Conservation (phyloP, 306 rosid genomes). For the Hippophae tibetana region DNA sequence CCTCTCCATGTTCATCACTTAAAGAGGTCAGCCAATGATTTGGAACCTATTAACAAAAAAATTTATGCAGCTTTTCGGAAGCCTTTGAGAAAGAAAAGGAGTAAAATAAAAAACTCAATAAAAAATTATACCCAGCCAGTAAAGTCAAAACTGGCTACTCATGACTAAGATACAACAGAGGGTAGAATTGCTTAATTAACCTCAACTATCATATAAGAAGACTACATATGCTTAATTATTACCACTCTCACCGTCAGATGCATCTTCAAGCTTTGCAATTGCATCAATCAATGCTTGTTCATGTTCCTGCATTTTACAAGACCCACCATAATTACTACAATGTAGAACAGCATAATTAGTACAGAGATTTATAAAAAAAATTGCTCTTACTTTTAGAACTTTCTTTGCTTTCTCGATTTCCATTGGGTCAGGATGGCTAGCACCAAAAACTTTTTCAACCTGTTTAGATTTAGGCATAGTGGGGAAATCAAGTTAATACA, state of each 20-base stretch:
- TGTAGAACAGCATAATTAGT: background rate
- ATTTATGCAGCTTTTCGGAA: too few species aligned
- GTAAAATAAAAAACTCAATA: too few species aligned
- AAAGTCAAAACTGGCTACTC: too few species aligned
- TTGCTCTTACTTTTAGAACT: constrained; percentile 54
- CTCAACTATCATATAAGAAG: too few species aligned
- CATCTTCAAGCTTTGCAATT: constrained; percentile 56
- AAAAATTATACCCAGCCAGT: too few species aligned
- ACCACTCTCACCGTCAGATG: constrained; percentile 88
- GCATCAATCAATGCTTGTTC: constrained; percentile 89
- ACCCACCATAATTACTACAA: constrained; percentile 11
- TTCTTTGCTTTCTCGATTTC: constrained; percentile 85
- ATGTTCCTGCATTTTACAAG: constrained; percentile 56
- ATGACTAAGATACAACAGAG: too few species aligned
- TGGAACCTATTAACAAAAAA: too few species aligned
- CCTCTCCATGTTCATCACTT: too few species aligned
- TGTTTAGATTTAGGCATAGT: constrained; percentile 21
- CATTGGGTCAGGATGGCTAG: constrained; percentile 64
- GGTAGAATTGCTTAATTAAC: too few species aligned
- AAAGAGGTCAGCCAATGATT: too few species aligned
- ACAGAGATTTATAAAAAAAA: background rate
- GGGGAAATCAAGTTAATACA: too few species aligned
- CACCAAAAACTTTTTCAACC: constrained; percentile 88
- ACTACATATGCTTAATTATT: constrained; percentile 1
- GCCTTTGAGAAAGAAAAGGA: too few species aligned